These are phyloP conservation scores for Oryza longistaminata DNA, from an alignment of 176 grass and related monocot species.

Conservation along the genomic window DNA sequence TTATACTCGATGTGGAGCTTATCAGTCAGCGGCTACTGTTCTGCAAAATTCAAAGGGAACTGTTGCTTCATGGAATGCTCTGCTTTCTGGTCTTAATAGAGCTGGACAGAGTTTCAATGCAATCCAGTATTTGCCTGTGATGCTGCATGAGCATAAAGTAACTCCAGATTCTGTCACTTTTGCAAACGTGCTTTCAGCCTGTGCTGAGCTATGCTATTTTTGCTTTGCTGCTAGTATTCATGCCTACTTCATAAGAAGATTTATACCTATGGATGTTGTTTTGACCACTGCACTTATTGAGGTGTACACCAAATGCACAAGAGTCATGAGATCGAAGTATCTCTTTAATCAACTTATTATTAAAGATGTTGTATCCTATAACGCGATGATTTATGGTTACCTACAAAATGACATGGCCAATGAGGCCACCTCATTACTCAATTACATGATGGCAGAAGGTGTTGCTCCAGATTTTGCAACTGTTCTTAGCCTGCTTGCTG, in stretches of 20 bases:
- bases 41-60: conserved; percentile 36
- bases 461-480: conserved; percentile 45
- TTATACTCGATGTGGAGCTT: conserved; percentile 54
- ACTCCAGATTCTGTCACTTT: conserved; percentile 57
- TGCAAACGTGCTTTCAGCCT: conserved; percentile 64
- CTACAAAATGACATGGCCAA: conserved; percentile 39
- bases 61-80: conserved; percentile 61
- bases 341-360: conserved; percentile 49
- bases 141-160: conserved; percentile 49
- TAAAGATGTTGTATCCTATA: conserved; percentile 60
- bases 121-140: conserved; percentile 47
- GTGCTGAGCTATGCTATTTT: conserved; percentile 42
- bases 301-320: conserved; percentile 53
- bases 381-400: conserved; percentile 58
- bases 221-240: conserved; percentile 48
- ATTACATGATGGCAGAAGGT: conserved; percentile 38
- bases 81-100: conserved; percentile 49
- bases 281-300: conserved; percentile 61
- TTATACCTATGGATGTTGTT: conserved; percentile 52
- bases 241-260: conserved; percentile 62
- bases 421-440: conserved; percentile 46
- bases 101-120: conserved; percentile 32
- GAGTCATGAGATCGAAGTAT: conserved; percentile 37
- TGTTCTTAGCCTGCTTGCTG: conserved; percentile 46
- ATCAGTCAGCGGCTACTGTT: conserved; percentile 33